phyloP scores from a whole-genome alignment of 2,329 filamentous ascomycete genomes.

The Raffaelea albimanens region DNA sequence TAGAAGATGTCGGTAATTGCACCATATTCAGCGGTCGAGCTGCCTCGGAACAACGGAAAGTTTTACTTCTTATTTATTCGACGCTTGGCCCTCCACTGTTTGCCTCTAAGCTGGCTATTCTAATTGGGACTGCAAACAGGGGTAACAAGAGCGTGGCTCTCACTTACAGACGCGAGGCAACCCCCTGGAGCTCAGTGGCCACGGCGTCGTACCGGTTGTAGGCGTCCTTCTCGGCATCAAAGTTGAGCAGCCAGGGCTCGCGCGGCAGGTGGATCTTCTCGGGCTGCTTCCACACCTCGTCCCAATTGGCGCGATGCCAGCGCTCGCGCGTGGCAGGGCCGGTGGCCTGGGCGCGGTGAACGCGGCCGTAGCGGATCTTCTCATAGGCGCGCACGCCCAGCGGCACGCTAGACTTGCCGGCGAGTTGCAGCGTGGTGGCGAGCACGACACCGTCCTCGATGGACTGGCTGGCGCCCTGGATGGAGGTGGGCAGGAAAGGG shows the following conservation, averaged over 20 bases:
- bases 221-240: constrained; percentile 38
- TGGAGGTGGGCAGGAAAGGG: constrained; percentile 27
- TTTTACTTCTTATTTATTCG: too few species aligned
- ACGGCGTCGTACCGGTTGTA: constrained; percentile 16
- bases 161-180: too few species aligned
- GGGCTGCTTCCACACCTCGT: constrained; percentile 32
- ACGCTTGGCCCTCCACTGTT: too few species aligned
- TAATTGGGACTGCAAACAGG: too few species aligned
- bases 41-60: too few species aligned
- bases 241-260: constrained; percentile 38
- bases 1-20: too few species aligned
- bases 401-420: constrained; percentile 22
- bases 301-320: constrained; percentile 43
- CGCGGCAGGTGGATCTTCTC: constrained; percentile 25
- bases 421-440: constrained; percentile 23
- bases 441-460: constrained; percentile 30
- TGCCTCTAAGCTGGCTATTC: too few species aligned
- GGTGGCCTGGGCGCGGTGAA: constrained; percentile 36
- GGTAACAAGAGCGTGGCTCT: too few species aligned
- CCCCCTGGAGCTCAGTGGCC: background rate
- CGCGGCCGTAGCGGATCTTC: constrained; percentile 35
- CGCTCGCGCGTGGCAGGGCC: constrained; percentile 36
- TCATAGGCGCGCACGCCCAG: constrained; percentile 33
- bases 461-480: constrained; percentile 28
- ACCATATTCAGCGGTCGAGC: too few species aligned